Evolutionary conservation across 2,329 filamentous ascomycete species (phyloP), one percentile per base, ranked within the genome.

Genomic region (Apiospora koreana): DNA sequence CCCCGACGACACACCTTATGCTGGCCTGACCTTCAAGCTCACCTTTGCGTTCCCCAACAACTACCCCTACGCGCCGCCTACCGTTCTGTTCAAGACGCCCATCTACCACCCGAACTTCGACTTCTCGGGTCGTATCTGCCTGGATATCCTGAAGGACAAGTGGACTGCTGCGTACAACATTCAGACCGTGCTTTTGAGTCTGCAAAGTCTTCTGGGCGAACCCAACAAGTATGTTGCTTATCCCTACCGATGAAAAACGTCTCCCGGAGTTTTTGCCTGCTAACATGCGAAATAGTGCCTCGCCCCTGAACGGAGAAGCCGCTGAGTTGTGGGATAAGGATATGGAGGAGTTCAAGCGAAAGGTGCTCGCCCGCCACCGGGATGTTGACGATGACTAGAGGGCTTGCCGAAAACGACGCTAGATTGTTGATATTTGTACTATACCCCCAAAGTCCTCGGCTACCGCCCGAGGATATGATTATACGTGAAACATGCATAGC

Each of bases 81-180:
- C 92, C 2, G 96, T 99, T 23, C 88, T 97, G 71, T 99, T 98
- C 90, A 97, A 95, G 86, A 99, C 97, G 8, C 96, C 96, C 46
- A 98, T 99, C 83, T 99, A 98, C 86, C 96, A 99, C 82, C 96
- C 96, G 69, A 99, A 99, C 77, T 94, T 99, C 76, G 96, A 99
- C 84, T 98, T 99, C 85, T 95, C 93, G 3, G 96, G 96, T 50
- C 90, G 96, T 70, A 99, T 99, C 82, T 99, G 96, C 81, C 87
- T 99, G 72, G 97, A 99, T 79, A 99, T 99, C 75, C 87, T 99
- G 74, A 98, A 98, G 87, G 96, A 98, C 82, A 98, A 98, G 85
- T 99, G 96, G 96, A 97, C 94, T 71, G 94, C 96, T 23, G 95
- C 97, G 58, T 97, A 98, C 87, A 98, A 98, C 79, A 94, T 97